Conservation (phyloP, 345 rosid species). For the Linum tenue region DNA sequence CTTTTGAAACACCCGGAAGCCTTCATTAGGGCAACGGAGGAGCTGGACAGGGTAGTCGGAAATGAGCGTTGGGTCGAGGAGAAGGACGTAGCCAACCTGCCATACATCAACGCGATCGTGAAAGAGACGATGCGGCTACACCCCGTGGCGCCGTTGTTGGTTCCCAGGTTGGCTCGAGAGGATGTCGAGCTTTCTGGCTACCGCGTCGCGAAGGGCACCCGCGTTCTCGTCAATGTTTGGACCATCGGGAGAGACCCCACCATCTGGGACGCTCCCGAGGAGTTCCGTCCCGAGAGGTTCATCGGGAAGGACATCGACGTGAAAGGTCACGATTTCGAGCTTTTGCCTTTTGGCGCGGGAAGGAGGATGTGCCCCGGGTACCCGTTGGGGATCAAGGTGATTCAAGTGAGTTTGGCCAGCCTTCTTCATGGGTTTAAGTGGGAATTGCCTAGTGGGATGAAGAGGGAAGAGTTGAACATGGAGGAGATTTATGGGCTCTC, state of each 20-base stretch:
- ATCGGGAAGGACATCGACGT: slow-evolving; percentile 36
- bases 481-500: slow-evolving; percentile 50
- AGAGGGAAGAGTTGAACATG: slow-evolving; percentile 39
- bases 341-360: slow-evolving; percentile 61
- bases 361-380: slow-evolving; percentile 79
- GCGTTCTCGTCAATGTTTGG: slow-evolving; percentile 42
- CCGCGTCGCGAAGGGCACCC: slow-evolving; percentile 39
- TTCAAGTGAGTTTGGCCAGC: slow-evolving; percentile 42
- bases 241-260: slow-evolving; percentile 46
- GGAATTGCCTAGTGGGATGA: slow-evolving; percentile 32
- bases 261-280: slow-evolving; percentile 44
- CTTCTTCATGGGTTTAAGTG: slow-evolving; percentile 51
- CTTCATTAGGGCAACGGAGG: slow-evolving; percentile 43
- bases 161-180: slow-evolving; percentile 33
- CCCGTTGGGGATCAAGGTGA: slow-evolving; percentile 46
- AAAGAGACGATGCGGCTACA: slow-evolving; percentile 65
- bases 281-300: slow-evolving; percentile 50
- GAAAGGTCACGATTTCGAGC: slow-evolving; percentile 48
- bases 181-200: slow-evolving; percentile 34
- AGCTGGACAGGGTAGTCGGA: slow-evolving; percentile 48
- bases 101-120: slow-evolving; percentile 34
- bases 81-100: slow-evolving; percentile 39
- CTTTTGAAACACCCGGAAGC: slow-evolving; percentile 37
- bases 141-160: slow-evolving; percentile 53
- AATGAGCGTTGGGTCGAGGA: slow-evolving; percentile 46